Evolutionary conservation across 2,329 filamentous ascomycete genomes (phyloP).

Genomic region (Verticillium dahliae): DNA sequence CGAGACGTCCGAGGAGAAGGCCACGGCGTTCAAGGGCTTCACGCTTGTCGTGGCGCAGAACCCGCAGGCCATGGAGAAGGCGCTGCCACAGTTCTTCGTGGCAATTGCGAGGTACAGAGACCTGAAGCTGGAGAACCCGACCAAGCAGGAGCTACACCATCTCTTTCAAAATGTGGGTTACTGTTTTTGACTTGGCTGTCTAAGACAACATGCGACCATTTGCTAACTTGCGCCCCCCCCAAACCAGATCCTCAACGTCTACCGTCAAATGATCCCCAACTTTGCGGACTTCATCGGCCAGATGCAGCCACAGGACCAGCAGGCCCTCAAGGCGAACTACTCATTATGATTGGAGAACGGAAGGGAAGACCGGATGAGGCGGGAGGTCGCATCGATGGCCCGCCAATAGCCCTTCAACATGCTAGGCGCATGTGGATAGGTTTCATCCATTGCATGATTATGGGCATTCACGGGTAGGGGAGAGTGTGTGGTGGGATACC

Average conservation of each 20-base stretch:
- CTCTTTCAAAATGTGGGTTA: conserved; percentile 68
- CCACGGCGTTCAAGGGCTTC: conserved; percentile 87
- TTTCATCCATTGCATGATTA: background rate
- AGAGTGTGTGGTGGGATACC: background rate
- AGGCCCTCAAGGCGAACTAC: conserved; percentile 42
- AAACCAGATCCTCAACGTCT: conserved; percentile 42
- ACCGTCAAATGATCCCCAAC: conserved; percentile 53
- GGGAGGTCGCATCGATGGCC: conserved; percentile 6
- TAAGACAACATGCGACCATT: background rate
- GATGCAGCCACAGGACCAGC: conserved; percentile 41
- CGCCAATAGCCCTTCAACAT: background rate
- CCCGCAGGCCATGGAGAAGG: conserved; percentile 85
- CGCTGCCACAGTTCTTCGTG: conserved; percentile 73
- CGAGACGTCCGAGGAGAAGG: conserved; percentile 87
- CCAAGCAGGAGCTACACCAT: conserved; percentile 60
- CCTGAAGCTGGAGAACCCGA: conserved; percentile 50
- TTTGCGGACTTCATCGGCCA: conserved; percentile 49
- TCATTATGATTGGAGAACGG: conserved; percentile 23
- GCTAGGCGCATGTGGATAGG: background rate
- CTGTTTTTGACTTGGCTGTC: too few relatives aligned
- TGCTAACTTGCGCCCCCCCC: background rate
- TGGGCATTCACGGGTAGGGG: background rate
- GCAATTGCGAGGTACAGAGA: conserved; percentile 75
- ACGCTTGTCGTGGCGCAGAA: conserved; percentile 78
- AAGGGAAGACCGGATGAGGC: conserved; percentile 14